Evolutionary conservation across 169 alveolate species (phyloP), one percentile per base, ranked within the genome.

Genomic region (Cryptosporidium meleagridis): DNA sequence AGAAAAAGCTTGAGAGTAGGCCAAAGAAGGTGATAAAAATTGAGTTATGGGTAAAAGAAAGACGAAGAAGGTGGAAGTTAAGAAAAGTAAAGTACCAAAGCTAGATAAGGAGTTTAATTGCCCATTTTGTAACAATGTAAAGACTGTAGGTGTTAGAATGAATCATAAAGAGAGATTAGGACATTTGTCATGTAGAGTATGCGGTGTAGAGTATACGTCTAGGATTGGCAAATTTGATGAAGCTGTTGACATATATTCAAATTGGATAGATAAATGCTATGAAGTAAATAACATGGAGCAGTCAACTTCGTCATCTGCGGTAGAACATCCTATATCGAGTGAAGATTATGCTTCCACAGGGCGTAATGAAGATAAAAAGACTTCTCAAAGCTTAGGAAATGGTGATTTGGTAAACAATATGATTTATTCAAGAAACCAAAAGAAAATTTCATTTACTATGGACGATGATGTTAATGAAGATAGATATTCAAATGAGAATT

Each of bases 61-160:
- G 85, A 85, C 94, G 23, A 91, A 91, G 48, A 91, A 85, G 93
- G 86, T 92, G 39, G 92, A 91, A 55, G 93, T 94, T 35, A 87
- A 91, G 62, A 93, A 87, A 69, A 93, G 85, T 65, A 92, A 86
- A 29, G 87, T 92, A 10, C 92, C 97, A 75, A 97, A 97, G 84
- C 92, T 97, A 26, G 99, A 96, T 62, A 96, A 94, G 59, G 98
- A 96, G 71, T 97, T 97, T 84, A 96, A 96, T 62, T 97, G 99
- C 80, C 98, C 98, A 84, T 95, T 92, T 91, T 97, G 99, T 93
- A 97, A 96, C 85, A 97, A 97, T 85, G 95, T 92, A 39, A 94
- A 94, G 70, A 94, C 99, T 29, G 97, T 97, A 2, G 97, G 95
- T 53, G 96, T 97, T 10, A 95, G 93, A 85, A 85, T 97, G 97